Conservation (phyloP, 108 stramenopile genomes). For the Cyclotella cryptica region DNA sequence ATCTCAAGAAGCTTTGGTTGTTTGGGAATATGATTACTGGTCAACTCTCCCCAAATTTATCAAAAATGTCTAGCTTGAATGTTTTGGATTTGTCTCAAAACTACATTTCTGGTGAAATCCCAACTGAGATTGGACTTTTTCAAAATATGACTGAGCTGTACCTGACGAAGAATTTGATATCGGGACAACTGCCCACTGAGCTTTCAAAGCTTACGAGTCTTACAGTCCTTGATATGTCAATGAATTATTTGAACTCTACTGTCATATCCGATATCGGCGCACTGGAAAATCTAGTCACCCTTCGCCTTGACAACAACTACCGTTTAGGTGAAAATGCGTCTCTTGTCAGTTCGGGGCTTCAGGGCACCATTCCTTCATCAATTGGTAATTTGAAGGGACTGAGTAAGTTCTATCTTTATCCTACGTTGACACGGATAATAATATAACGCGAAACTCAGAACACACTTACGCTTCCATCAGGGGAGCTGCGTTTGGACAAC, state of each 20-base stretch:
- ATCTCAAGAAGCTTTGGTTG: conserved; percentile 30
- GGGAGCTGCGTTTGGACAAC: conserved; percentile 45
- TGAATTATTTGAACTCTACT: conserved; percentile 45
- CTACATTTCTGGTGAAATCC: conserved; percentile 34
- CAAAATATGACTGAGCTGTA: conserved; percentile 30
- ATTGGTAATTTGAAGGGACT: conserved; percentile 46
- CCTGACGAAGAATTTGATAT: conserved; percentile 34
- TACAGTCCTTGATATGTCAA: conserved; percentile 32
- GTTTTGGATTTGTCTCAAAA: conserved; percentile 41
- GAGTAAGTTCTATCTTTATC: neutral
- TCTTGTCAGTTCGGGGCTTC: conserved; percentile 35
- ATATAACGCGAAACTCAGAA: neutral
- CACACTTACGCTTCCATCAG: neutral
- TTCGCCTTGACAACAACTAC: conserved; percentile 48
- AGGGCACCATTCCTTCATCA: conserved; percentile 40
- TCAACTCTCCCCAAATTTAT: conserved; percentile 29
- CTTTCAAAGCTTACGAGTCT: conserved; percentile 25
- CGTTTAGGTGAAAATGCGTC: conserved; percentile 21
- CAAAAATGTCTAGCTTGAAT: conserved; percentile 27
- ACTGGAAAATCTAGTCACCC: conserved; percentile 28
- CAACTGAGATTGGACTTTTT: conserved; percentile 43
- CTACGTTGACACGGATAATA: neutral
- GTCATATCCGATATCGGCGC: conserved; percentile 28
- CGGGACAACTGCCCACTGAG: conserved; percentile 38
- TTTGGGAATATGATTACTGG: conserved; percentile 43